Percentiles rank a stretch among this genome's conserved stretches.
phyloP scores from a whole-genome alignment of 2,329 filamentous ascomycete genomes.

The Canariomyces notabilis region DNA sequence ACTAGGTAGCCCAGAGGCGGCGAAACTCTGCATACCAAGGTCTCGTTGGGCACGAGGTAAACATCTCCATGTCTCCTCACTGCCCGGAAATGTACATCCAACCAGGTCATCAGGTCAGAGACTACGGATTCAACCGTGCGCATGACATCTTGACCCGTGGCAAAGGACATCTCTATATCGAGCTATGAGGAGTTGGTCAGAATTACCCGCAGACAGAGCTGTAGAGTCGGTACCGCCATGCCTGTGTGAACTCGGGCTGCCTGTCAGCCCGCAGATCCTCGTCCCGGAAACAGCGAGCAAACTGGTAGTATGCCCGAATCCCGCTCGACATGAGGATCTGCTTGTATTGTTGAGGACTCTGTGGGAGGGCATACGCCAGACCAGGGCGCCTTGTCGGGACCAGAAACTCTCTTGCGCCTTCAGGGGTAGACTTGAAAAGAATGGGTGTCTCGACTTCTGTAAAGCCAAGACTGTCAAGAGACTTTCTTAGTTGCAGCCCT shows the following conservation, averaged over 20 bases:
- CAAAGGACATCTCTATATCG: conserved; percentile 91
- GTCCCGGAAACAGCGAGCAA: conserved; percentile 91
- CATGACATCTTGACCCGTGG: conserved; percentile 67
- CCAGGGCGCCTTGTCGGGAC: conserved; percentile 78
- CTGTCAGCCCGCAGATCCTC: conserved; percentile 89
- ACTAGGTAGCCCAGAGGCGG: no score
- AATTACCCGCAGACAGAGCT: no score
- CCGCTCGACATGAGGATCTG: conserved; percentile 95
- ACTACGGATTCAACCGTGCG: conserved; percentile 46
- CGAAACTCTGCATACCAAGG: conserved; percentile 15
- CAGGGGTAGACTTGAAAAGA: conserved; percentile 94
- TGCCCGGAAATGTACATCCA: conserved; percentile 39
- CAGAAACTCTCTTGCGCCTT: conserved; percentile 90
- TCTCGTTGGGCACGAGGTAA: conserved; percentile 23
- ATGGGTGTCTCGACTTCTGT: conserved; percentile 85
- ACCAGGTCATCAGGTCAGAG: conserved; percentile 46
- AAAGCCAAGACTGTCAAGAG: conserved; percentile 56
- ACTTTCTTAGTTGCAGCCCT: conserved; percentile 36
- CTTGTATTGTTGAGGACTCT: conserved; percentile 98
- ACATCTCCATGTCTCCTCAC: conserved; percentile 28
- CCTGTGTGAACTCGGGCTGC: conserved; percentile 95
- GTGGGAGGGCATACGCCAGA: conserved; percentile 82
- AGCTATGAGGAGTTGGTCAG: conserved; percentile 48
- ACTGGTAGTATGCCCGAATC: conserved; percentile 78
- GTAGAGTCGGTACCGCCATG: conserved; percentile 30